Conservation (phyloP, 2,329 filamentous ascomycete species). For the Madurella mycetomatis region DNA sequence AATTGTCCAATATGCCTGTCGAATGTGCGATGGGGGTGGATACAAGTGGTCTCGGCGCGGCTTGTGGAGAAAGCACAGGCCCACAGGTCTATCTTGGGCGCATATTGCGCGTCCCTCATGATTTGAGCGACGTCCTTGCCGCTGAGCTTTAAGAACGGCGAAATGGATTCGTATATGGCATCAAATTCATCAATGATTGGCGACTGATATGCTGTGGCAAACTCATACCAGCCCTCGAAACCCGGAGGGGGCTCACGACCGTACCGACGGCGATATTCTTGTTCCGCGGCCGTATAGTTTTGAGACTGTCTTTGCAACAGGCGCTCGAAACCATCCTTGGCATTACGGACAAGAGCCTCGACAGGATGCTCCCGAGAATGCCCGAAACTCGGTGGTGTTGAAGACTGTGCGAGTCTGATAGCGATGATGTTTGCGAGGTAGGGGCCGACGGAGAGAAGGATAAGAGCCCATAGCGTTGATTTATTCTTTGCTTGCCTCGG, state of each 20-base stretch:
- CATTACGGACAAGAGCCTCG: conserved; percentile 30
- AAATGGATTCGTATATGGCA: conserved; percentile 36
- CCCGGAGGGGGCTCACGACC: conserved; percentile 40
- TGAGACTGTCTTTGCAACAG: conserved; percentile 36
- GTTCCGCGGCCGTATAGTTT: conserved; percentile 32
- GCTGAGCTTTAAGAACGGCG: conserved; percentile 38
- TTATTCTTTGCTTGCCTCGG: conserved; percentile 30
- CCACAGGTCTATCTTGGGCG: conserved; percentile 35
- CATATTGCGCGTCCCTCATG: conserved; percentile 27
- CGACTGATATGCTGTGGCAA: conserved; percentile 37
- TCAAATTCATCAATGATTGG: conserved; percentile 50
- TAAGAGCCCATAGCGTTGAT: conserved; percentile 30
- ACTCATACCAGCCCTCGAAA: conserved; percentile 44
- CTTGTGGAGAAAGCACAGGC: conserved; percentile 25
- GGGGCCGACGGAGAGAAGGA: conserved; percentile 30
- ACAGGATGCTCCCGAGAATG: conserved; percentile 32
- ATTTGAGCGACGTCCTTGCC: conserved; percentile 31
- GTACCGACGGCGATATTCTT: conserved; percentile 44
- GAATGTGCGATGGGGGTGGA: conserved; percentile 30
- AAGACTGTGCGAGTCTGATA: conserved; percentile 22
- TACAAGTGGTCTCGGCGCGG: too few species aligned
- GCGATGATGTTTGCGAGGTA: conserved; percentile 29
- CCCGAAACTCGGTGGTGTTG: conserved; percentile 7
- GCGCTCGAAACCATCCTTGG: conserved; percentile 29
- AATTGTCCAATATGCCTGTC: conserved; percentile 32